Evolutionary conservation across 23 red algal genomes (phyloP), one percentile per base, ranked within the genome.

Genomic region (Agarophyton chilense): DNA sequence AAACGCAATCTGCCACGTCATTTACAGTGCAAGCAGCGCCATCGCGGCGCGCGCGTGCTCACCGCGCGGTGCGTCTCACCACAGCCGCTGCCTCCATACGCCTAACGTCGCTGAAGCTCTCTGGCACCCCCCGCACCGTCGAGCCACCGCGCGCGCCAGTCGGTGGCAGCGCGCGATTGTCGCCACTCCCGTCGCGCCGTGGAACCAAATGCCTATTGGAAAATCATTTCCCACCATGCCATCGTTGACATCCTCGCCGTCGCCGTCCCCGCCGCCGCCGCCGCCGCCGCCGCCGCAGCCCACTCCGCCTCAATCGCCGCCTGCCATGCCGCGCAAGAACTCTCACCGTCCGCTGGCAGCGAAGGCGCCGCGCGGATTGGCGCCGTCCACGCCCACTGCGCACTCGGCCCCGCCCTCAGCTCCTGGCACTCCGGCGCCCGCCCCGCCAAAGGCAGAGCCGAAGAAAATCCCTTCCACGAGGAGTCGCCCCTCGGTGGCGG

Each of bases 361-460:
- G 1, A 70, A 70, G 34, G 64, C 64, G 38, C 64, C 64, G 34
- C 64, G 64, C 34, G 64, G 64, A 1, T 18, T 70, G 64, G 64
- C 12, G 38, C 32, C 38, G 4, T 70, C 64, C 10, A 21, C 33
- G 10, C 2, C 64, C 32, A 70, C 64, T 36, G 34, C 64, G 64
- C 38, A n/a, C n/a, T n/a, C n/a, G n/a, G n/a, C n/a, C n/a, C n/a
- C n/a, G n/a, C n/a, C n/a, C n/a, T n/a, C n/a, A n/a, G n/a, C n/a
- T n/a, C n/a, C n/a, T n/a, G n/a, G n/a, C 3, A 2, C 61, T 13
- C 61, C 61, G 26, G 10, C 61, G 34, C 29, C 61, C 2, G 11
- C 29, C 16, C 61, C 64, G 64, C 64, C 34, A 1, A 36, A 40
- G 34, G 4, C 64, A 18, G 64, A 70, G 38, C 13, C 40, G 32